Conservation (phyloP, 768 basidiomycete species). For the Erythrobasidium yunnanense region DNA sequence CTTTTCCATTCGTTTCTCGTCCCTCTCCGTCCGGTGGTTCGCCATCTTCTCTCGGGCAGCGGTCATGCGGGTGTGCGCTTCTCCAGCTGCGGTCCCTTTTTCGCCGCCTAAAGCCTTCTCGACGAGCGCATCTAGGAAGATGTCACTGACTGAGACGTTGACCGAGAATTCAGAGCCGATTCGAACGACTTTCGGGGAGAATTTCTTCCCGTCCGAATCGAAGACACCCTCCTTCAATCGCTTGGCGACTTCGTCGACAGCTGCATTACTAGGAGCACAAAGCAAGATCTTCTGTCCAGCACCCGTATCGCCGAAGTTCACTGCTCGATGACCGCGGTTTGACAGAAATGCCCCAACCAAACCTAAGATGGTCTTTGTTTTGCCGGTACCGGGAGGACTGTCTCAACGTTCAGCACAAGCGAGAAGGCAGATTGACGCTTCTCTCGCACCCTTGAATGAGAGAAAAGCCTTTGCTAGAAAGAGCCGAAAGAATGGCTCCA, state of each 20-base stretch:
- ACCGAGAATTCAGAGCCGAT: constrained; percentile 67
- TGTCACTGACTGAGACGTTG: constrained; percentile 66
- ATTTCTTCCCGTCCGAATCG: constrained; percentile 49
- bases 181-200: constrained; percentile 74
- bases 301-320: constrained; percentile 42
- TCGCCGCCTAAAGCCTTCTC: constrained; percentile 53
- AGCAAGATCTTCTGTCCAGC: constrained; percentile 58
- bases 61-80: constrained; percentile 50
- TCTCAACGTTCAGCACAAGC: not conserved
- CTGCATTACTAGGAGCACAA: constrained; percentile 96
- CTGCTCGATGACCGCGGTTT: constrained; percentile 49
- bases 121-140: constrained; percentile 76
- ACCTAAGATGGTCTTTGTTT: constrained; percentile 94
- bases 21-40: constrained; percentile 52
- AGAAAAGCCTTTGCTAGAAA: constrained; percentile 58
- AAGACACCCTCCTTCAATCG: constrained; percentile 72
- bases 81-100: constrained; percentile 45
- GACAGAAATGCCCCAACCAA: constrained; percentile 74
- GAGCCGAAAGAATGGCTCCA: constrained; percentile 65
- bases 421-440: not conserved
- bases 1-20: constrained; percentile 56
- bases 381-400: constrained; percentile 95
- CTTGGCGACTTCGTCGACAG: constrained; percentile 87
- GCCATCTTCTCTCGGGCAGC: constrained; percentile 59
- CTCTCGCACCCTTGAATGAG: constrained; percentile 79